Percentiles rank a stretch among this genome's conserved stretches.
Evolutionary conservation across 177 flowering plant genomes (phyloP).

Genomic region (Vitis hybrid): DNA sequence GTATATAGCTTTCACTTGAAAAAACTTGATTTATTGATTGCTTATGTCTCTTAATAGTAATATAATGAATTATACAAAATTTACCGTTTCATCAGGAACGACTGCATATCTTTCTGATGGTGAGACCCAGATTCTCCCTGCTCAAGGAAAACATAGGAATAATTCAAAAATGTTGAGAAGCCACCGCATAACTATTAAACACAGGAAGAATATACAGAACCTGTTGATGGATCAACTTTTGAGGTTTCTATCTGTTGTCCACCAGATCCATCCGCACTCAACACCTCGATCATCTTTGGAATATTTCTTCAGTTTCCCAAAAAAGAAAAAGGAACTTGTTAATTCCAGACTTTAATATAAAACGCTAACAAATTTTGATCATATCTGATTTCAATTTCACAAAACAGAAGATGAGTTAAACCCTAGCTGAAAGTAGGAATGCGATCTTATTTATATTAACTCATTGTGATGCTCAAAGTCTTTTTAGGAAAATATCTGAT

Average conservation of each 20-base stretch:
- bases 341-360: not conserved
- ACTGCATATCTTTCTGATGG: constrained; percentile 91
- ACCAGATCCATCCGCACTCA: constrained; percentile 81
- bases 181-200: no score
- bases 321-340: not conserved
- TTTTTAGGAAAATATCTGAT: no score
- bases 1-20: not conserved
- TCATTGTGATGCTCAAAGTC: no score
- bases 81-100: constrained; percentile 90
- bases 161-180: not conserved
- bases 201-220: constrained; percentile 27
- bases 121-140: constrained; percentile 73
- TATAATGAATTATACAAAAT: constrained; percentile 14
- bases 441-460: no score
- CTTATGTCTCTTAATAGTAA: not conserved
- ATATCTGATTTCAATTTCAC: not conserved
- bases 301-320: constrained; percentile 43
- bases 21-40: not conserved
- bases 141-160: constrained; percentile 4
- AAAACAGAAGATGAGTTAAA: not conserved
- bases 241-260: constrained; percentile 71
- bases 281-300: constrained; percentile 74
- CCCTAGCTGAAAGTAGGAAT: no score
- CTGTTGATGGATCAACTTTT: constrained; percentile 57
- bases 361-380: not conserved